Evolutionary conservation across 2,329 filamentous ascomycete genomes (phyloP), one percentile per base, ranked within the genome.

Genomic region (Pseudogymnoascus sp.): DNA sequence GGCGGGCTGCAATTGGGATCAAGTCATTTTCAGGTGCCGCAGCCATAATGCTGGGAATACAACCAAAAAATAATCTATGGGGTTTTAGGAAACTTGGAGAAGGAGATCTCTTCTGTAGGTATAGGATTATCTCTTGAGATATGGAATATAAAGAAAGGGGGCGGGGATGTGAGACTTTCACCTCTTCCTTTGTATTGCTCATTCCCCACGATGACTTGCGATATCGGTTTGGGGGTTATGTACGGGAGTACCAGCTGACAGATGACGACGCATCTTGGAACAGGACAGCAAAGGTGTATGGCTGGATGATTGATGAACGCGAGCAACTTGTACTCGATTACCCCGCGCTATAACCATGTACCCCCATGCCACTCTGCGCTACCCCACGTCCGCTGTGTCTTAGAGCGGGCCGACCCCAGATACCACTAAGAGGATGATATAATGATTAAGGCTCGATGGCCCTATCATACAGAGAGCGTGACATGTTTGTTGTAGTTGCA

Each of bases 1-100:
- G 69, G 15, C 68, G 67, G 19, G 31, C 50, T 28, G 50, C 50
- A 57, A 57, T 57, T 57, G 26, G 50, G 10, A 33, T 8, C 26
- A 33, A 33, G 10, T 33, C 50, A 57, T 57, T 57, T 57, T 15
- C 28, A 33, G 50, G 50, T 57, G 6, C 28, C 10, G 28, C 50
- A 57, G 50, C 35, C 50, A 57, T 57, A 17, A 21, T 57, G 28
- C n/a, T 33, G 28, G 28, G 17, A 21, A 33, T 57, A 57, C 50
- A 33, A 57, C 21, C 28, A 13, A 57, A 57, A 33, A 35, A 57
- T 57, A 57, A 9, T 35, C 50, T 57, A 57, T 57, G 35, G 9
- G 8, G 21, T 19, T 21, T 33, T 57, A 10, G 28, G 17, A 8
- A 21, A 19, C 9, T 57, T 33, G 50, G 11, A 33, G 28, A 33